These are phyloP conservation scores for Bremia lactucae DNA, from an alignment of 352 stramenopile species.

Conservation along the genomic window DNA sequence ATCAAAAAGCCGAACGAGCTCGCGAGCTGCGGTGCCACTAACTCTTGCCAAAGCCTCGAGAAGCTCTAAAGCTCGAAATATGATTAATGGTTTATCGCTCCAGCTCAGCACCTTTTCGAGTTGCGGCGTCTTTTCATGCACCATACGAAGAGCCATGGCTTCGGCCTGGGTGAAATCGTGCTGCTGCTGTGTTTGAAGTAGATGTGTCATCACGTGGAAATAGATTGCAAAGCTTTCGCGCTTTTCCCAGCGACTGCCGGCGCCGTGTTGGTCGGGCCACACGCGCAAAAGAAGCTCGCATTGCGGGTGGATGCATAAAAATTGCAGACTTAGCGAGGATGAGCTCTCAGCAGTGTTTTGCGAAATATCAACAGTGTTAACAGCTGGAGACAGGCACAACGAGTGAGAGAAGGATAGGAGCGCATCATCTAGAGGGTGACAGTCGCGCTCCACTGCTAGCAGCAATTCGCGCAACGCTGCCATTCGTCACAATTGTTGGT, in stretches of 20 bases:
- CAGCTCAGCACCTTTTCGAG: slow-evolving; percentile 71
- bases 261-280: slow-evolving; percentile 49
- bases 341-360: slow-evolving; percentile 5
- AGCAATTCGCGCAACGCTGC: slow-evolving; percentile 53
- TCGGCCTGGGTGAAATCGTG: slow-evolving; percentile 32
- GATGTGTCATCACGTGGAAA: slow-evolving; percentile 38
- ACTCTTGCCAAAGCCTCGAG: slow-evolving; percentile 33
- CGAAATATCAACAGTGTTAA: neutral
- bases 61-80: slow-evolving; percentile 59
- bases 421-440: slow-evolving; percentile 46
- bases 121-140: slow-evolving; percentile 52
- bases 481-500: slow-evolving; percentile 6
- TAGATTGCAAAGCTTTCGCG: slow-evolving; percentile 62
- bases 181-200: slow-evolving; percentile 29
- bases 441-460: slow-evolving; percentile 43
- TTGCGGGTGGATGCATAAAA: slow-evolving; percentile 47
- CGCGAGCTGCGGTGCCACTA: slow-evolving; percentile 33
- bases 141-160: slow-evolving; percentile 44
- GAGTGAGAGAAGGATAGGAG: slow-evolving; percentile 29
- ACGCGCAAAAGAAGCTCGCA: slow-evolving; percentile 46
- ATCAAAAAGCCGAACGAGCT: slow-evolving; percentile 73
- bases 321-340: slow-evolving; percentile 11
- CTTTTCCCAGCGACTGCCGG: slow-evolving; percentile 41
- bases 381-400: slow-evolving; percentile 3
- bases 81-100: slow-evolving; percentile 78